Percentiles rank a stretch among this genome's conserved stretches.
These are phyloP conservation scores for Calonectria leucothoes DNA, from an alignment of 2,329 filamentous ascomycete genomes.

Conservation along the genomic window DNA sequence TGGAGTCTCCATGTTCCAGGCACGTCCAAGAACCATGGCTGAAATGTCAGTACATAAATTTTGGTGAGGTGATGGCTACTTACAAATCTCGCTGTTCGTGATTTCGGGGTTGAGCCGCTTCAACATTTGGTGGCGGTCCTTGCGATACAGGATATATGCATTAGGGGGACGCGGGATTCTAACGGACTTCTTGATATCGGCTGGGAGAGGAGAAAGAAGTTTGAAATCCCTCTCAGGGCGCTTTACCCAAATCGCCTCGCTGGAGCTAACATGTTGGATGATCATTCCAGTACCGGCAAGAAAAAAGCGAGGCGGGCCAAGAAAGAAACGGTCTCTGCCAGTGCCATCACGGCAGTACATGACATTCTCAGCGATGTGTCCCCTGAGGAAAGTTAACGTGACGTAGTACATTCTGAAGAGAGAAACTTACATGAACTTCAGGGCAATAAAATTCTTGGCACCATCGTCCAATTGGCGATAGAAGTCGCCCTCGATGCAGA, in stretches of 20 bases:
- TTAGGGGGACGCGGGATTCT: conserved; percentile 54
- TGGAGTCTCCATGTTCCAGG: conserved; percentile 50
- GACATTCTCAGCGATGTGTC: conserved; percentile 27
- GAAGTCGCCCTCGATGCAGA: not conserved
- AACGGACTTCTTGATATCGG: not conserved
- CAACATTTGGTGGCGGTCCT: conserved; percentile 50
- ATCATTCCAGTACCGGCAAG: conserved; percentile 17
- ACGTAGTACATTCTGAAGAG: not conserved
- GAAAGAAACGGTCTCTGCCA: conserved; percentile 38
- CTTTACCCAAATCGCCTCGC: not conserved
- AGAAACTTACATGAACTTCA: not conserved
- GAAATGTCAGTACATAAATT: conserved; percentile 6
- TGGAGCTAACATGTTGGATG: not conserved
- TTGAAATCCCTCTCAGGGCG: not conserved
- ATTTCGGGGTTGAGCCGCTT: conserved; percentile 49
- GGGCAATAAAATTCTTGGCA: not conserved
- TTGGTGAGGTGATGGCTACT: conserved; percentile 37
- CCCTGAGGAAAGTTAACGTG: not conserved
- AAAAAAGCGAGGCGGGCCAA: conserved; percentile 41
- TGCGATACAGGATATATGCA: conserved; percentile 56
- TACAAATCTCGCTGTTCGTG: conserved; percentile 57
- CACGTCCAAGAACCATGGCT: conserved; percentile 51
- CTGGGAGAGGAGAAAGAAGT: not conserved
- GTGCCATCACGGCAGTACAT: conserved; percentile 43
- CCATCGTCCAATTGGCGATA: not conserved